These are phyloP conservation scores for Chaetomium sp. DNA, from an alignment of 2,329 filamentous ascomycete genomes.

Conservation along the genomic window DNA sequence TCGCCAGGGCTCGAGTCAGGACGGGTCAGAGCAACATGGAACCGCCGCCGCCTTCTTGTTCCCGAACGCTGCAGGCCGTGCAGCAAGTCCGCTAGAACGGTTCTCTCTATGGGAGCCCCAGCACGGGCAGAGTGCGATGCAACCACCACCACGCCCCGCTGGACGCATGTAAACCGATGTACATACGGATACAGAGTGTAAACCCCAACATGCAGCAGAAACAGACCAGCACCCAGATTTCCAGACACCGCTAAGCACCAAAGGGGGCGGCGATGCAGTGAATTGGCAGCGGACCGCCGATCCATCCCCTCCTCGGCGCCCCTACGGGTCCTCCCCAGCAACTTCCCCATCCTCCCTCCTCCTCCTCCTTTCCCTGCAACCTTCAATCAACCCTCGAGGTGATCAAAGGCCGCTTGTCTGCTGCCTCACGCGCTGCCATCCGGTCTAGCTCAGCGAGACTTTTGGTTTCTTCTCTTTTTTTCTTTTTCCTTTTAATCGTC, in stretches of 20 bases:
- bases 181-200: no score
- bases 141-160: slow-evolving; percentile 9
- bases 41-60: not conserved
- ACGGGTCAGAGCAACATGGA: not conserved
- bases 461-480: not conserved
- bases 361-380: slow-evolving; percentile 22
- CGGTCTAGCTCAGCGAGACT: not conserved
- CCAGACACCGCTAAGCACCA: slow-evolving; percentile 21
- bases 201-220: not conserved
- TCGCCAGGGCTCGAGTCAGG: not conserved
- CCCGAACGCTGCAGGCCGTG: not conserved
- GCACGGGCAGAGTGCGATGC: not conserved
- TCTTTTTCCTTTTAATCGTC: not conserved
- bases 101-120: not conserved
- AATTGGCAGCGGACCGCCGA: slow-evolving; percentile 29
- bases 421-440: slow-evolving; percentile 4
- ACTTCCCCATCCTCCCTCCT: slow-evolving; percentile 23
- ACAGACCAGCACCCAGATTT: not conserved
- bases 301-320: slow-evolving; percentile 29
- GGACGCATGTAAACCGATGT: slow-evolving; percentile 8
- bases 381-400: not conserved
- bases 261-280: slow-evolving; percentile 25
- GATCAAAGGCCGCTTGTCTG: slow-evolving; percentile 16
- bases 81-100: not conserved
- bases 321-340: slow-evolving; percentile 25